Base-by-base conservation (phyloP, 2,329 filamentous ascomycete genomes). In the Botrytis galanthina region DNA sequence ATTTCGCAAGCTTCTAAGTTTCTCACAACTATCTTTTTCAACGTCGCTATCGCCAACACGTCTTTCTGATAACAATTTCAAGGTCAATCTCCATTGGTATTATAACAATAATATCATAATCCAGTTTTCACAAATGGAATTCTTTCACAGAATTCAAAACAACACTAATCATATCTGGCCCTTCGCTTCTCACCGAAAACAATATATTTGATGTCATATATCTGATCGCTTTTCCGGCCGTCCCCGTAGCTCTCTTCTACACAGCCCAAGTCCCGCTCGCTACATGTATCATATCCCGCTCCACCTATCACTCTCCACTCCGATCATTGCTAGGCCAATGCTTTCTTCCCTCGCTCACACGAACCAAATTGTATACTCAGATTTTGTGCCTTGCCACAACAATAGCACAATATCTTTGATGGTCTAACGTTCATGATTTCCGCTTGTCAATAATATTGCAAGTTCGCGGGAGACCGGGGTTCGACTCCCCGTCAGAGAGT, bases 391-490 rank as follows among this genome's bases (percentile, higher is more conserved):
- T 18, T 3, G 2, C 6, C 18, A 8, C 44, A 48, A 48, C 46
- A 48, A 26, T 48, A 48, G 4, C 46, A 48, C 3, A 48, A 48
- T 22, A 48, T 48, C 46, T 48, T 48, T 48, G 46, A 48, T 48
- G 46, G 79, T 80, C 79, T 80, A 80, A 79, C 78, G 79, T 79
- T 80, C 75, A 80, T 80, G 79, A 80, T 80, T 80, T 80, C 79
- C 79, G 79, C 79, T 80, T 80, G 79, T 80, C 79, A 80, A 44
- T n/a, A 22, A 35, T 0, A 2, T 26, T 26, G 26, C 70, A 72
- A 60, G 10, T 51, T 51, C 77, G 77, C 77, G 76, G 76, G 75
- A 78, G 77, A 77, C 72, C 77, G 74, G 76, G 76, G 77, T 78
- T 78, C 76, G 75, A 78, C 73, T 78, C 77, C 77, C 77, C 75